Conservation (phyloP, 768 basidiomycete genomes). For the Symmetrospora coprosmae region DNA sequence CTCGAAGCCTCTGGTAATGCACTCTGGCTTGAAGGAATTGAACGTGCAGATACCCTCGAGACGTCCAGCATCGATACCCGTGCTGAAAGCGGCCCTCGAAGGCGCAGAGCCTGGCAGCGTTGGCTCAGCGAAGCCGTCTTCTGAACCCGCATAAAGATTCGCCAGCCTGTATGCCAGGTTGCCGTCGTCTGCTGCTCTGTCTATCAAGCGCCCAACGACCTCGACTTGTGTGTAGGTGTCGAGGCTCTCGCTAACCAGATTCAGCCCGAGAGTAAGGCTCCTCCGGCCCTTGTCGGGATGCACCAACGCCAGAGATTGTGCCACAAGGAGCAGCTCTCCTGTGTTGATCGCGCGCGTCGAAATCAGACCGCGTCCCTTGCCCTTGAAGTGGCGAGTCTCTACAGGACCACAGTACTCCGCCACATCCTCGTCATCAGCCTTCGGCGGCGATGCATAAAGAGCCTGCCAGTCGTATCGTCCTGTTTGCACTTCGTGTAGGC, state of each 20-base stretch:
- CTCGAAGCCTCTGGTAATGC: not conserved
- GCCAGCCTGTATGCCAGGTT: too few species aligned
- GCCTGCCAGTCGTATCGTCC: not conserved
- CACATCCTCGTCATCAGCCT: not conserved
- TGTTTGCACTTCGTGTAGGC: not conserved
- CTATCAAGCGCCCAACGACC: not conserved
- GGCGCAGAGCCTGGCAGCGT: not conserved
- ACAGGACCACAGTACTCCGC: not conserved
- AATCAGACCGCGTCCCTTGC: not conserved
- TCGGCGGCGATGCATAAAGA: not conserved
- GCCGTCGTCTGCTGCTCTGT: not conserved
- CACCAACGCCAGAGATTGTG: not conserved
- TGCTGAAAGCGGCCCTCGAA: not conserved
- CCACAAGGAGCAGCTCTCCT: slow-evolving; percentile 1
- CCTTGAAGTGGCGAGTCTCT: not conserved
- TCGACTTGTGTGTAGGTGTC: not conserved
- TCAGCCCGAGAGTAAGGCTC: not conserved
- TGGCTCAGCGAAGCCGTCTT: not conserved
- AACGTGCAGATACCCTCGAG: not conserved
- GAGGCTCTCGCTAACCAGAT: not conserved
- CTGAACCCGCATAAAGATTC: too few species aligned
- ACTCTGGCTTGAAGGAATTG: not conserved
- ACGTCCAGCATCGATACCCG: not conserved
- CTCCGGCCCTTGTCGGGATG: not conserved
- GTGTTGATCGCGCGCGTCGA: not conserved